Conservation (phyloP, 2,329 filamentous ascomycete species). For the Aphanocladium album region DNA sequence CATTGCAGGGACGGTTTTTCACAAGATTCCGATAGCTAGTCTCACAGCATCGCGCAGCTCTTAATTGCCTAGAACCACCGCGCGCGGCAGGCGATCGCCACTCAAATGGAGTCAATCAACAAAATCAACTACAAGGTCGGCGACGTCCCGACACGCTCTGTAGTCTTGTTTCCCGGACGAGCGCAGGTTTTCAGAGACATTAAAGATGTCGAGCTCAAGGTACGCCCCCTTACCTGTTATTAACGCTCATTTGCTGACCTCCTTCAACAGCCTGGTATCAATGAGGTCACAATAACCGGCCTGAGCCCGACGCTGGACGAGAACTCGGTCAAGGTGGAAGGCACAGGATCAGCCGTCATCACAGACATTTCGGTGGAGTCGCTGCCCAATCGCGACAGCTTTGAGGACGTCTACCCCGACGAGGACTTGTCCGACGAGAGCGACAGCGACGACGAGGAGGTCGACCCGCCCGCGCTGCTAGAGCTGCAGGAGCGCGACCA, state of each 20-base stretch:
- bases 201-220: conserved; percentile 36
- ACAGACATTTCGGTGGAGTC: conserved; percentile 58
- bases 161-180: conserved; percentile 57
- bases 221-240: background rate
- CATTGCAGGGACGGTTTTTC: no score
- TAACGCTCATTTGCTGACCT: background rate
- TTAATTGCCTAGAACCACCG: background rate
- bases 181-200: conserved; percentile 59
- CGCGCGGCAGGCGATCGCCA: background rate
- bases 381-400: conserved; percentile 49
- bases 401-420: conserved; percentile 49
- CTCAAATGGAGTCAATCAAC: conserved; percentile 33
- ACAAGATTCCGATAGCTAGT: no score
- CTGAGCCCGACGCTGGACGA: conserved; percentile 52
- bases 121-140: conserved; percentile 50
- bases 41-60: background rate
- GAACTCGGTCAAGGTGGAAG: conserved; percentile 57
- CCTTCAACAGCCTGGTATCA: conserved; percentile 45
- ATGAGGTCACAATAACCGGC: conserved; percentile 53
- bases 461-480: conserved; percentile 23
- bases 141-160: conserved; percentile 53
- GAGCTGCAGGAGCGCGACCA: conserved; percentile 21
- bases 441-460: conserved; percentile 22
- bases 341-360: conserved; percentile 50
- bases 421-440: conserved; percentile 32